Evolutionary conservation across 179 eudicot species (phyloP), one percentile per base, ranked within the genome.

Genomic region (Sideroxylon spinosum): DNA sequence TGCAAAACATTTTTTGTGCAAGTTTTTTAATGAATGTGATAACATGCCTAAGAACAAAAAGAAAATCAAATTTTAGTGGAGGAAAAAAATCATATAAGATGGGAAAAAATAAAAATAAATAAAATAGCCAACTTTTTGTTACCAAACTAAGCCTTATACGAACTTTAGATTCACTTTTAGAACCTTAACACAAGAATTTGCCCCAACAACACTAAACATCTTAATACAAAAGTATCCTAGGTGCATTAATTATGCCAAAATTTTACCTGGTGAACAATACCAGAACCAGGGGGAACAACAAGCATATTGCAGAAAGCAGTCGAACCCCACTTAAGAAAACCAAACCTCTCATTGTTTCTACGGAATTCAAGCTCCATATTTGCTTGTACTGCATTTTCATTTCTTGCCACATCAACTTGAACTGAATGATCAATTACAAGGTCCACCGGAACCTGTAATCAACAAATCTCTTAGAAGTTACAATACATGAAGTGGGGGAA

Each of bases 261-360:
- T 28, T 74, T 82, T 78, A 93, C 98, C 97, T 93, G 98, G 84
- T 93, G 98, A 55, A 93, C 98, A 76, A 93, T 93, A 81, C 98
- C 98, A 82, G 98, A 93, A 86, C 98, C 98, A 53, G 98, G 98
- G 66, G 98, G 98, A 80, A 93, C 95, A 53, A 92, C 98, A 64
- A 93, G 97, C 98, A 93, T 93, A 79, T 93, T 93, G 60, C 73
- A 86, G 85, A 93, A 93, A 74, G 98, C 98, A 85, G 87, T 89
- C 29, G 98, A 93, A 66, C 98, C 98, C 98, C 98, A 93, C 85
- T 87, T 93, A 19, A 92, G 90, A 85, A 93, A 93, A 37, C 88
- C 95, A 85, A 93, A 93, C 79, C 98, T 87, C 83, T 93, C 98
- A 20, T 86, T 85, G 88, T 93, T 93, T 77, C 98, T 88, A 79